Conservation (phyloP, 2,329 filamentous ascomycete species). For the Canariomyces notabilis region DNA sequence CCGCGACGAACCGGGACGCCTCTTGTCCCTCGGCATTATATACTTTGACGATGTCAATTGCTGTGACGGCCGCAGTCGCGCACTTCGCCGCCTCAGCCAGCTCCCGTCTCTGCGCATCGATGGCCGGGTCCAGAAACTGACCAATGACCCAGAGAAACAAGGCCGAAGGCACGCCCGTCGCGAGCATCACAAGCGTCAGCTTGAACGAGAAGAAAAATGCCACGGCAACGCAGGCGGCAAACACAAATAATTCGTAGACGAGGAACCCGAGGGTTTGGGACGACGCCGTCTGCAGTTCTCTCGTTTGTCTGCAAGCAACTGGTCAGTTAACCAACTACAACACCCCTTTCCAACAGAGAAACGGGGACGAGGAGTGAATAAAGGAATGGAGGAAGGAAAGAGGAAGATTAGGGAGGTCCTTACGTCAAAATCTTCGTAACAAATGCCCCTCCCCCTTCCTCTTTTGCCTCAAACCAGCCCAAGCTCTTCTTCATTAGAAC, state of each 20-base stretch:
- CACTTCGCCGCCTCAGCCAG: conserved; percentile 68
- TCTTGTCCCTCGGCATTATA: conserved; percentile 74
- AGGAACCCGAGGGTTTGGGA: conserved; percentile 74
- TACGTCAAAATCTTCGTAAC: conserved; percentile 70
- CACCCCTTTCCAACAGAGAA: not conserved
- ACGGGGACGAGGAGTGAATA: not conserved
- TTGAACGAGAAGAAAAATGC: conserved; percentile 80
- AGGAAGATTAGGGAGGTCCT: conserved; percentile 29
- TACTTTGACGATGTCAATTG: conserved; percentile 81
- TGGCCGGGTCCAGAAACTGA: conserved; percentile 56
- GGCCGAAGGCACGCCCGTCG: conserved; percentile 64
- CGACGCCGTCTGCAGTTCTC: conserved; percentile 74
- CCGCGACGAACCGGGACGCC: conserved; percentile 55
- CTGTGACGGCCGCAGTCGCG: conserved; percentile 62
- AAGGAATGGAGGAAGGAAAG: not conserved
- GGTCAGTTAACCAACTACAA: not conserved
- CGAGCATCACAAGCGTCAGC: conserved; percentile 72
- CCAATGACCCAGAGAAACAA: conserved; percentile 57
- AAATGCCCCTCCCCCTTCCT: conserved; percentile 67
- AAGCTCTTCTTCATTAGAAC: conserved; percentile 68
- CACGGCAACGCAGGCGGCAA: conserved; percentile 60
- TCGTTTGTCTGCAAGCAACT: conserved; percentile 57
- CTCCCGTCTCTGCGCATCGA: conserved; percentile 63
- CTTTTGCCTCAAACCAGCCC: conserved; percentile 73
- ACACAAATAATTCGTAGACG: conserved; percentile 59